Conservation (phyloP, 1,284 basidiomycete species). For the Stygiomarasmius scandens region DNA sequence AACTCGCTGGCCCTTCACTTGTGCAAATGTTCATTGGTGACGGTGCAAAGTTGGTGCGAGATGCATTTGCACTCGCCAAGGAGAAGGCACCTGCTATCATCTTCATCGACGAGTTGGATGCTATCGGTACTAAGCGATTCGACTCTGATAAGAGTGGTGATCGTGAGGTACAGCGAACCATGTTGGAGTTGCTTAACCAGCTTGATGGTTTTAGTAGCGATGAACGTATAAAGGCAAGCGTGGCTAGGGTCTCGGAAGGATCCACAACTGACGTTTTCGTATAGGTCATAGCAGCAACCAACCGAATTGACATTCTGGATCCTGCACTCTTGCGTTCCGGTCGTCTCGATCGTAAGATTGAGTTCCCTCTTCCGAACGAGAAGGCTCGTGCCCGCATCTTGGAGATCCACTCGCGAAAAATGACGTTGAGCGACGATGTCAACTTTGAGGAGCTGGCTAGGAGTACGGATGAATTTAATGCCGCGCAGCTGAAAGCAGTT, state of each 20-base stretch:
- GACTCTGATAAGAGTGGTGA: conserved; percentile 99
- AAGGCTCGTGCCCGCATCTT: conserved; percentile 96
- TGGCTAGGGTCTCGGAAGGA: not conserved
- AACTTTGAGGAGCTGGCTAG: conserved; percentile 88
- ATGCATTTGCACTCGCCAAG: conserved; percentile 96
- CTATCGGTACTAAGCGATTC: conserved; percentile 96
- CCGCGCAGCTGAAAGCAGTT: conserved; percentile 93
- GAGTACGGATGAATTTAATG: conserved; percentile 97
- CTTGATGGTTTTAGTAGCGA: conserved; percentile 97
- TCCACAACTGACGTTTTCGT: conserved; percentile 12
- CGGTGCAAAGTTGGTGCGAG: conserved; percentile 96
- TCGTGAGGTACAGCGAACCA: conserved; percentile 98
- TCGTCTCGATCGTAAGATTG: conserved; percentile 93
- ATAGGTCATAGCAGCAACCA: conserved; percentile 97
- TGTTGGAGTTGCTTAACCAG: conserved; percentile 99
- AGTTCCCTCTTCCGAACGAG: conserved; percentile 94
- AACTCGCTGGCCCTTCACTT: conserved; percentile 96
- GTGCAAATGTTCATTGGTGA: conserved; percentile 99
- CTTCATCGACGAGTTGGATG: conserved; percentile 98
- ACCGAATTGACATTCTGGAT: conserved; percentile 98
- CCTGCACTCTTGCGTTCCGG: conserved; percentile 97
- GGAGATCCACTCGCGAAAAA: conserved; percentile 95
- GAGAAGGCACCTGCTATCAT: conserved; percentile 99
- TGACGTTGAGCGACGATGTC: conserved; percentile 86
- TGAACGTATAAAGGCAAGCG: conserved; percentile 88